Evolutionary conservation across 1,284 basidiomycete species (phyloP), one percentile per base, ranked within the genome.

Genomic region (Sporisorium reilianum): DNA sequence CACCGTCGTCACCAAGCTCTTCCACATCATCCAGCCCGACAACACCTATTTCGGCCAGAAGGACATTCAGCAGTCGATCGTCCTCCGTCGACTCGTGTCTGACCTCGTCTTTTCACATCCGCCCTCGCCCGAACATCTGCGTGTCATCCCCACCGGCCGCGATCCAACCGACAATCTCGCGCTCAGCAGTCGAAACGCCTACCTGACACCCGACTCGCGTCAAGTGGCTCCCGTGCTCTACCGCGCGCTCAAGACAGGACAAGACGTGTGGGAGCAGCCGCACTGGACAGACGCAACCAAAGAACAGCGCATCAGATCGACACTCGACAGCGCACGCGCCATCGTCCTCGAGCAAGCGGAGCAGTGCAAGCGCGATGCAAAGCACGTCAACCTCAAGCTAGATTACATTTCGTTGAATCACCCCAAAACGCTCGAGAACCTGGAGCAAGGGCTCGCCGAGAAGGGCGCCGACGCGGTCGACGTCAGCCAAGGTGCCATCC

Each of bases 11-110:
- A 92, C 93, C 3, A 99, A 98, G 85, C 88, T 98, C 14, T 97
- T 98, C 87, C 95, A 97, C 83, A 90, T 90, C 49, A 89, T 98
- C 45, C 90, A 96, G 92, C 96, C 96, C 2, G 93, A 93, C 55
- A 89, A 90, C 62, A 91, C 93, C 23, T 99, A 98, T 85, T 97
- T 99, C 80, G 96, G 97, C 0, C 96, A 98, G 85, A 99, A 99
- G 85, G 96, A 99, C 83, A 97, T 99, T 60, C 96, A 99, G 84
- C 96, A 99, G 84, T 93, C 92, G 0, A 86, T 98, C 9, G 86
- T 99, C 22, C 88, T 99, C 23, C 91, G 92, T 46, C 90, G 92
- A n/a, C 88, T 99, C 85, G 89, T 90, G 54, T 87, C 88, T 32
- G 96, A 99, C 84, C 88, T 98, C 1, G 89, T 96, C 20, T 86